Base-by-base conservation (phyloP, 768 basidiomycete species). In the Hemileccinum rubropunctum region DNA sequence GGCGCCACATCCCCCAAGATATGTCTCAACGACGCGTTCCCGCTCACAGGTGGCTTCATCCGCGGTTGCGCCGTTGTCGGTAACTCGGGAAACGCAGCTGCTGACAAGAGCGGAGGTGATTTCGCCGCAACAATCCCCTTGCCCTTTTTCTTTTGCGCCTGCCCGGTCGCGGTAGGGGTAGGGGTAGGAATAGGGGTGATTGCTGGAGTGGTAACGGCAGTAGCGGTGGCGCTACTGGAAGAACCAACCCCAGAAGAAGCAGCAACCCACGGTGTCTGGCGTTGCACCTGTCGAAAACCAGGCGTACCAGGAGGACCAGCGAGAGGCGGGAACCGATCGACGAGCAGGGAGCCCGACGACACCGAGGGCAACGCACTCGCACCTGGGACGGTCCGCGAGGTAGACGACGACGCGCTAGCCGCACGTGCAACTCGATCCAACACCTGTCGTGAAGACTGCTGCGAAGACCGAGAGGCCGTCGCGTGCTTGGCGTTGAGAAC, bases 371-470 rank as follows among this genome's bases (percentile, higher is more conserved):
- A 28, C 9, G 54, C 38, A 32, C 45, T 42, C 4, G 58, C 54
- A 39, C 48, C 58, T 1, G 57, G 51, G 26, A 59, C 53, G 10
- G 1, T 9, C 7, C 66, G 57, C 39, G 74, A 70, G 2, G 72
- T 65, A 3, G 74, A 71, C 6, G 75, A 70, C 3, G 76, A 71
- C 3, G 74, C 71, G 0, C 71, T 64, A 0, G 92, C 94, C 0
- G 91, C 93, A 52, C 80, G 81, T 7, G 91, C 93, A 21, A 95
- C 92, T 14, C 93, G 83, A 55, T 93, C 91, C 84, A 81, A 91
- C 0, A 95, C 78, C 52, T 85, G 80, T 44, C 85, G 75, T 2
- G 86, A 82, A 3, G 81, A 74, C 52, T 76, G 74, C 26, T 76
- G 72, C 11, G 80, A 76, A 2, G 81, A 77, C 9, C 81, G 76